These are phyloP conservation scores for Leptodermis oblonga DNA, from an alignment of 257 asterid species.

Conservation along the genomic window DNA sequence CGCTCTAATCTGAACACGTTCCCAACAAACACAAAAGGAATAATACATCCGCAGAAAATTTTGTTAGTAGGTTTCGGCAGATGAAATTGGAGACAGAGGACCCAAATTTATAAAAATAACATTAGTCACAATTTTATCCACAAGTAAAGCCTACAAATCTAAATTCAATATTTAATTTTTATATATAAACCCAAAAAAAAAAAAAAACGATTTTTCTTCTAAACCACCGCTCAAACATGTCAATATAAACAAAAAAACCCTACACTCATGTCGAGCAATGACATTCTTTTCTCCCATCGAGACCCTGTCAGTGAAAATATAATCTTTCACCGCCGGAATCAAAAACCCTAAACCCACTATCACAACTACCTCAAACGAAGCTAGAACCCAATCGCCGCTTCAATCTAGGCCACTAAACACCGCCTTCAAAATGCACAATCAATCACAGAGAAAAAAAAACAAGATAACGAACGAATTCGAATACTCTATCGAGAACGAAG, in stretches of 20 bases:
- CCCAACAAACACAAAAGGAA: neutral
- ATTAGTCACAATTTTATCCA: neutral
- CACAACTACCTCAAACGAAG: slow-evolving; percentile 1
- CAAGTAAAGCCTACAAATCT: neutral
- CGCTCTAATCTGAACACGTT: neutral
- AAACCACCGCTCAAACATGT: neutral
- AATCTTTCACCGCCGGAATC: neutral
- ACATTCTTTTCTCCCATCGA: neutral
- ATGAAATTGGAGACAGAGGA: neutral
- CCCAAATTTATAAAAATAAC: neutral
- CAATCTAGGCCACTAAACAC: slow-evolving; percentile 31
- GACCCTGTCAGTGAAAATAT: neutral
- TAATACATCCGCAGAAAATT: neutral
- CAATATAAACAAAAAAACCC: neutral
- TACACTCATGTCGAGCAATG: neutral
- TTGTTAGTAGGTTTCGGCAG: neutral
- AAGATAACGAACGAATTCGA: neutral
- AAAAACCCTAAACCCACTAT: slow-evolving; percentile 50
- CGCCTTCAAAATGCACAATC: slow-evolving; percentile 3
- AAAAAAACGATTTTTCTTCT: neutral
- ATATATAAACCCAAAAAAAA: too few relatives aligned
- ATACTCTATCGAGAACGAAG: neutral
- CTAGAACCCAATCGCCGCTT: slow-evolving; percentile 11
- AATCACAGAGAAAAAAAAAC: neutral
- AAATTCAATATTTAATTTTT: neutral